Evolutionary conservation across 805 yeast species (phyloP).

Genomic region (Ogataea allantospora): DNA sequence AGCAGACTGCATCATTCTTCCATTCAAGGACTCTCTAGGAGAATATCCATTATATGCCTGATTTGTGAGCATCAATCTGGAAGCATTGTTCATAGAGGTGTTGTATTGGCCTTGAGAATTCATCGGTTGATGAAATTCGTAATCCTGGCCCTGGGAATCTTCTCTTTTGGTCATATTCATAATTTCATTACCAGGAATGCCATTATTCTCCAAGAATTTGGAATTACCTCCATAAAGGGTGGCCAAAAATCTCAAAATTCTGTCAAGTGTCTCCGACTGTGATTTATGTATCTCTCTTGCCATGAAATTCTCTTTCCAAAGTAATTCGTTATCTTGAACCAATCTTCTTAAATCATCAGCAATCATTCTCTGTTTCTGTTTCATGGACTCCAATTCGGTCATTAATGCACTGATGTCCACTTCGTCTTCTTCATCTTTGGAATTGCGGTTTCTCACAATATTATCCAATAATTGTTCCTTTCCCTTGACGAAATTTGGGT

Average conservation of each 20-base stretch:
- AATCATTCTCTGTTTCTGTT: constrained; percentile 74
- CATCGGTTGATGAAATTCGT: constrained; percentile 14
- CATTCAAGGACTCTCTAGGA: constrained; percentile 2
- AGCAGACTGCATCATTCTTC: constrained; percentile 2
- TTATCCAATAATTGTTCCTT: constrained; percentile 82
- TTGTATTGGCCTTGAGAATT: constrained; percentile 10
- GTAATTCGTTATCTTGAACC: constrained; percentile 79
- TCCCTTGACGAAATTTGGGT: constrained; percentile 72
- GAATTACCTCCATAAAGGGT: constrained; percentile 70
- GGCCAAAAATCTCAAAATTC: constrained; percentile 83
- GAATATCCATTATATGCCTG: constrained; percentile 24
- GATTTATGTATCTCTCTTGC: constrained; percentile 82
- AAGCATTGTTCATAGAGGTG: constrained; percentile 11
- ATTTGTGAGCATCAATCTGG: constrained; percentile 30
- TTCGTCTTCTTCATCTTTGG: constrained; percentile 41
- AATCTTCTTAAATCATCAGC: constrained; percentile 82
- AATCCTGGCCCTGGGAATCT: constrained; percentile 15
- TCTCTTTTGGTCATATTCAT: constrained; percentile 18
- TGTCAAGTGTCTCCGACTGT: constrained; percentile 85
- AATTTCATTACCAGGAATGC: constrained; percentile 16
- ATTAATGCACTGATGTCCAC: constrained; percentile 54
- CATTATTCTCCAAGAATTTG: constrained; percentile 30
- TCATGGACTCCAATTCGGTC: constrained; percentile 71
- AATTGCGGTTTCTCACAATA: constrained; percentile 71
- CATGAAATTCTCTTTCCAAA: constrained; percentile 86